Base-by-base conservation (phyloP, 106 monocot genomes). In the Acorus gramineus region DNA sequence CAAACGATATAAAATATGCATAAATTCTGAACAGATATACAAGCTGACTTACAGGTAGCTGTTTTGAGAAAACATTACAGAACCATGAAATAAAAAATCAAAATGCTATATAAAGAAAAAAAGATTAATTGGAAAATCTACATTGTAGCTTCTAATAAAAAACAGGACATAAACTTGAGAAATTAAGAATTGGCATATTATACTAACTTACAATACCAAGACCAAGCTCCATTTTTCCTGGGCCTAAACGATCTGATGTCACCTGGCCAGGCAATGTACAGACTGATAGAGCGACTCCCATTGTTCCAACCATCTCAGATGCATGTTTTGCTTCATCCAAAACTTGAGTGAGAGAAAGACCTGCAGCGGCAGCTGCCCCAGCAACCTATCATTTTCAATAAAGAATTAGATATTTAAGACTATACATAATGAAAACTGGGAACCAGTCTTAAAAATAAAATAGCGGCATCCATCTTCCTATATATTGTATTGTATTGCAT, bases 281-380 rank as follows among this genome's bases (percentile, higher is more conserved):
- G 3, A 96, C 77, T 66, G 96, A 96, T 56, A 87, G 70, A 46
- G 96, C 90, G 79, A 96, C 83, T 74, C 90, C 96, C 96, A 96
- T 91, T 47, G 95, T 96, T 65, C 95, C 95, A 11, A 96, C 82
- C 64, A 83, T 52, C 73, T 85, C 87, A 68, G 95, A 77, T 81
- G 95, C 91, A 77, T 76, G 80, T 47, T 87, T 82, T 76, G 95
- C 90, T 81, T 91, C 90, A 78, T 69, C 82, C 65, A 87, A 76
- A 77, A 96, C 95, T 44, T 87, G 85, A 71, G 67, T 52, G 79
- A 96, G 87, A 49, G 83, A 83, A 61, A 85, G 78, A 53, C 95
- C 95, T 62, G 90, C 80, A 67, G 82, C 87, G 42, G 90, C 90
- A 54, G 95, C 95, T 50, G 95, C 90, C 13, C 95, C 95, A 79